phyloP scores from a whole-genome alignment of 169 alveolate genomes.

The Eimeria tenella region DNA sequence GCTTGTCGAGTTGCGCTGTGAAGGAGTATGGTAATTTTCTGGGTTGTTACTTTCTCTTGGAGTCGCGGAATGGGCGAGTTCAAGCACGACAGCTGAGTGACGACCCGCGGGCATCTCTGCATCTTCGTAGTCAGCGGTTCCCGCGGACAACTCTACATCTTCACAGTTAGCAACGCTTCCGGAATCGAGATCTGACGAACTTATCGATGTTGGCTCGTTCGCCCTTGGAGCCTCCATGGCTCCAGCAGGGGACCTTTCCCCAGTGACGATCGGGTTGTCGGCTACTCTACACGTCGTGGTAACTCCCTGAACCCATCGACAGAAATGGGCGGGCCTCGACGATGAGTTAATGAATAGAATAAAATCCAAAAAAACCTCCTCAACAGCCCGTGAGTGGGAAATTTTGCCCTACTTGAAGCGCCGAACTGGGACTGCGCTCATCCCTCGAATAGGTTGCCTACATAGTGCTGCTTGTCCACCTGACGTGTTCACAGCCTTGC shows the following conservation, averaged over 20 bases:
- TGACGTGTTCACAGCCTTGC: neutral
- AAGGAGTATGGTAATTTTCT: neutral
- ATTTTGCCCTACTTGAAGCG: neutral
- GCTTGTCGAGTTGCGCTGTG: neutral
- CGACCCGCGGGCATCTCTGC: neutral
- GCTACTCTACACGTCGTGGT: neutral
- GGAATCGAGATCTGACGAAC: neutral
- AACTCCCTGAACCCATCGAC: neutral
- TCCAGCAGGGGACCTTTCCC: neutral
- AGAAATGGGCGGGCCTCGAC: neutral
- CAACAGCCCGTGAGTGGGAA: neutral
- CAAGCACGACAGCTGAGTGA: neutral
- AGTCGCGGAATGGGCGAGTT: neutral
- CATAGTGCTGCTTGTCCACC: neutral
- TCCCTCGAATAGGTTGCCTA: neutral
- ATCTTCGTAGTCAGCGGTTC: neutral
- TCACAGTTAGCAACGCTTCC: neutral
- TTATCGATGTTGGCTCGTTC: neutral
- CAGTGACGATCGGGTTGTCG: neutral
- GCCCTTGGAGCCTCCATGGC: neutral
- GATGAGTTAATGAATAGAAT: neutral
- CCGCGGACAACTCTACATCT: too few relatives aligned
- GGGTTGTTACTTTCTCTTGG: neutral
- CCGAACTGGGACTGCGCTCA: neutral
- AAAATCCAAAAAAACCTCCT: neutral